Evolutionary conservation across 441 rosid genomes (phyloP).

Genomic region (Daphne laureola): DNA sequence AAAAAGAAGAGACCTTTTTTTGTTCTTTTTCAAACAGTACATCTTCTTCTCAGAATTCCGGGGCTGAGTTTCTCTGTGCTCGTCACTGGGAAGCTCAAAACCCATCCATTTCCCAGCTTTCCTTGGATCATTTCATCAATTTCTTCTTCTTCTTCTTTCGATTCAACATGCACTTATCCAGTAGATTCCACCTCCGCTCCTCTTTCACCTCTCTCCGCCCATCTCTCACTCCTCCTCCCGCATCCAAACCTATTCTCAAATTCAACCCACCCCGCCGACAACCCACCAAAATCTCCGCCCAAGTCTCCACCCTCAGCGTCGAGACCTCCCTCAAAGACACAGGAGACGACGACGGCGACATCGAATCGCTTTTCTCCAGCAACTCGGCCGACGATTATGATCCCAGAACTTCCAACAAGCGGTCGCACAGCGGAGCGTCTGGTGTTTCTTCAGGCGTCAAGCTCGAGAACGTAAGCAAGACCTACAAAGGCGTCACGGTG

Average conservation of each 20-base stretch:
- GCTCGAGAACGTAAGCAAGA: constrained; percentile 77
- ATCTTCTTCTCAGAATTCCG: neutral
- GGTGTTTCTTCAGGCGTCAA: constrained; percentile 71
- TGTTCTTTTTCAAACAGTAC: too few relatives aligned
- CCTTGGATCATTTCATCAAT: neutral
- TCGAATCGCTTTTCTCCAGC: constrained; percentile 66
- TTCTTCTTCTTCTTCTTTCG: neutral
- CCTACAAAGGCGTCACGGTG: constrained; percentile 73
- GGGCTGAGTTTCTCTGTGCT: constrained; percentile 3
- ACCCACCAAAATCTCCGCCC: constrained; percentile 28
- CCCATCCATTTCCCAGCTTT: neutral
- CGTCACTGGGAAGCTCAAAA: neutral
- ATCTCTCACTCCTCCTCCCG: constrained; percentile 16
- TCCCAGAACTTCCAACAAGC: constrained; percentile 27
- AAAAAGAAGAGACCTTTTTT: too few relatives aligned
- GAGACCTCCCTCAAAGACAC: constrained; percentile 39
- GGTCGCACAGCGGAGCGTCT: constrained; percentile 48
- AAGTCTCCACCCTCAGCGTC: constrained; percentile 44
- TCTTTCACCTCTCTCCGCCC: constrained; percentile 40
- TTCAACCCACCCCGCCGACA: constrained; percentile 20
- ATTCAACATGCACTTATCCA: constrained; percentile 52
- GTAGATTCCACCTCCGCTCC: constrained; percentile 47
- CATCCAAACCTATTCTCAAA: constrained; percentile 22
- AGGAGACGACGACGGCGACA: constrained; percentile 39
- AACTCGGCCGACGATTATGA: constrained; percentile 24